Evolutionary conservation across 805 yeast genomes (phyloP), one percentile per base, ranked within the genome.

Genomic region (Kodamaea laetipori): DNA sequence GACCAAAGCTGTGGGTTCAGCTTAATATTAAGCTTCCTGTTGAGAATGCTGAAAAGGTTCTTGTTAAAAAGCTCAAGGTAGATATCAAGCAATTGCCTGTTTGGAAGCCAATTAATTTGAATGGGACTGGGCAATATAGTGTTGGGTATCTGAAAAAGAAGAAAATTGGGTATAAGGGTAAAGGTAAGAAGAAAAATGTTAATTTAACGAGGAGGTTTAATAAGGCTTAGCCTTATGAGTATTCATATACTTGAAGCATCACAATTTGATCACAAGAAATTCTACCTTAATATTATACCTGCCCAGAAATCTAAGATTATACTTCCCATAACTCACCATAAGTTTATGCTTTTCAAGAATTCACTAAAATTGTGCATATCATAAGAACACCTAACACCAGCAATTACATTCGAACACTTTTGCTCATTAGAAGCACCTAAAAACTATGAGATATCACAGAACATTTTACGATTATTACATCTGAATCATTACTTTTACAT

Each of bases 1-100:
- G 60, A 1, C 44, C 48, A 3, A 55, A 56, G 40, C 56, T 60
- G 16, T 60, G 64, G 64, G 64, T 59, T 5, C 58, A 55, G 26
- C 34, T 60, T 10, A 57, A 54, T 27, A 48, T 60, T 34, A 55
- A 50, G 33, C 34, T 60, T 33, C 55, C 56, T 4, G 4, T 19
- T 3, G 44, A 18, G 8, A 21, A 27, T 21, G 41, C 31, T 21
- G 28, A 13, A 8, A 33, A 39, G 11, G 18, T 31, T 6, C 19
- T 30, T 15, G 34, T 39, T 44, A 40, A 44, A 9, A 58, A 56
- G 32, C 42, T 61, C n/a, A 58, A 57, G 37, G 64, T 61, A 12
- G 66, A 61, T 34, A 50, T 56, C 13, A 53, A 49, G 25, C 45
- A 52, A 37, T 44, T 61, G 24, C 64, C 63, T 1, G 41, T 57